Evolutionary conservation across 1,139 yeast species (phyloP).

Genomic region (Kluyveromyces sp.): DNA sequence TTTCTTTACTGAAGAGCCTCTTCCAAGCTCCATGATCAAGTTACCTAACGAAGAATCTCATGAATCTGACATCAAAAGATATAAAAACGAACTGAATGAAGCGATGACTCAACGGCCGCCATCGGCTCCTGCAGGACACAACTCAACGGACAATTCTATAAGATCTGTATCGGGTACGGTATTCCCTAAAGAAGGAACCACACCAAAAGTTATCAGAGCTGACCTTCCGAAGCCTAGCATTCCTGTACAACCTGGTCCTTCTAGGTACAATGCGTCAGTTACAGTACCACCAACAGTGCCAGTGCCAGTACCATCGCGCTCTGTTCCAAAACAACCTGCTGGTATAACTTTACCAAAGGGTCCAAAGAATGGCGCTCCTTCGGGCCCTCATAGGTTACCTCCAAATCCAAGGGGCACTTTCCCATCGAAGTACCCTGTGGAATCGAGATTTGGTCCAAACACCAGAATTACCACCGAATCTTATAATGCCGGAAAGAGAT

Average conservation of each 20-base stretch:
- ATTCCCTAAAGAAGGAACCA: neutral
- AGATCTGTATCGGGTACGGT: conserved; percentile 1
- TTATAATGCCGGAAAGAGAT: neutral
- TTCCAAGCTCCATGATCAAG: conserved; percentile 48
- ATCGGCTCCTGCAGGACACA: conserved; percentile 28
- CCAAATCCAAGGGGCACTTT: neutral
- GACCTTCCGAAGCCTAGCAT: neutral
- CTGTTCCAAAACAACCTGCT: neutral
- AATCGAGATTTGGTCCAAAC: neutral
- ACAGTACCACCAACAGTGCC: neutral
- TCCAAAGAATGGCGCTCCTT: neutral
- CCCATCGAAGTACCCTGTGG: neutral
- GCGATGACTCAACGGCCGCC: conserved; percentile 28
- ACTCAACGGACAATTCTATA: conserved; percentile 11
- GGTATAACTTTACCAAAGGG: neutral
- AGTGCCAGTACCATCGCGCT: neutral
- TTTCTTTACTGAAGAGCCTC: conserved; percentile 60
- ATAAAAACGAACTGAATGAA: conserved; percentile 36
- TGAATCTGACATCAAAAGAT: conserved; percentile 71
- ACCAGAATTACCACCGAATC: neutral
- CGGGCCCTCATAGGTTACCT: conserved; percentile 1
- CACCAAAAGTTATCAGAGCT: neutral
- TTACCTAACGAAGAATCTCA: conserved; percentile 84
- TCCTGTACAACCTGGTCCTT: neutral
- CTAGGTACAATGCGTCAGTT: neutral